Base-by-base conservation (phyloP, 345 rosid species). In the Microthlaspi erraticum region DNA sequence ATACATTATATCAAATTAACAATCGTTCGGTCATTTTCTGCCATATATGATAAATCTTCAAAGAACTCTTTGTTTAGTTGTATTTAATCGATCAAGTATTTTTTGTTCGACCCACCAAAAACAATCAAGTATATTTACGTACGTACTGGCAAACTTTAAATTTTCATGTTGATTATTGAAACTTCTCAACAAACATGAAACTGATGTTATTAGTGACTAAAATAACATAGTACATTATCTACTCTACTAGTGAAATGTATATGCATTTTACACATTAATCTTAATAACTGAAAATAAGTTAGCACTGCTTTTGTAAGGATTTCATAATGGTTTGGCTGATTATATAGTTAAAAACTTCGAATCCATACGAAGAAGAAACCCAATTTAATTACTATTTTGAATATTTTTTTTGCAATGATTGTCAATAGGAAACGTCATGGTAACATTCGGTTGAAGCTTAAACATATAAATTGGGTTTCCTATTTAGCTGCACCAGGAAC, bases 401-500 rank as follows among this genome's bases (percentile, higher is more conserved):
- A 2, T 23, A 23, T 1, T 23, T 23, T 23, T 23, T 23, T 7
- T 34, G 23, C 8, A 4, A 16, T 36, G 44, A 17, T 56, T 56
- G 10, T 18, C 14, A 36, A 17, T 19, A 18, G 11, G 11, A 14
- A 6, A 26, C 16, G n/a, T 56, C 31, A 19, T 36, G 26, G 26
- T 23, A 23, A 36, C 37, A 37, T 48, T 41, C 17, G 62, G 42
- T 52, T 10, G 36, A 62, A 33, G 29, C 37, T 38, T 61, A 51
- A 16, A 39, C 34, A 29, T 16, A 18, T 12, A 20, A n/a, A n/a
- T n/a, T n/a, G n/a, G n/a, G n/a, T n/a, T n/a, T n/a, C n/a, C n/a
- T n/a, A n/a, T 23, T 23, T 23, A 23, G 26, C 26, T 23, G 26
- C 26, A 23, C 66, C 59, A 17, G 13, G 13, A 69, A 49, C n/a